phyloP scores from a whole-genome alignment of 1,284 basidiomycete genomes.

The Rhodotorula glutinis region DNA sequence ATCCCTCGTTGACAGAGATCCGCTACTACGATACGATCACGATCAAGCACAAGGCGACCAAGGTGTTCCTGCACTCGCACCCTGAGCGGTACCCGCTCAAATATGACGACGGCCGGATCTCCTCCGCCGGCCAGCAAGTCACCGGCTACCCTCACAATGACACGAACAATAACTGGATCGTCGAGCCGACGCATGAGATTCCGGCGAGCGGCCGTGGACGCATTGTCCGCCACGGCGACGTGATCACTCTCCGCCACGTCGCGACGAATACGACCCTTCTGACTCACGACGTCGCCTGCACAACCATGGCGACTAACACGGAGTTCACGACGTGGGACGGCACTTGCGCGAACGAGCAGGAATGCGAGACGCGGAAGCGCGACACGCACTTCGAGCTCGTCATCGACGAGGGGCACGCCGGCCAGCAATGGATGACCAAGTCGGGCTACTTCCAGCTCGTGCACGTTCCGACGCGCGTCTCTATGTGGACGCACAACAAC shows the following conservation, averaged over 20 bases:
- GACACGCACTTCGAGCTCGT: slow-evolving; percentile 81
- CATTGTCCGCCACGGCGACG: slow-evolving; percentile 80
- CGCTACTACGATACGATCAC: slow-evolving; percentile 87
- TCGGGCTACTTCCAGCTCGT: slow-evolving; percentile 83
- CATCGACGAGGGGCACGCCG: slow-evolving; percentile 68
- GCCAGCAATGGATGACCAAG: slow-evolving; percentile 84
- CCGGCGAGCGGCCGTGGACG: slow-evolving; percentile 84
- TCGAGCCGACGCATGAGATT: slow-evolving; percentile 87
- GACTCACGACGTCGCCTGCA: slow-evolving; percentile 96
- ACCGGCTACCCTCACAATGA: slow-evolving; percentile 95
- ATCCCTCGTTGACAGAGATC: slow-evolving; percentile 62
- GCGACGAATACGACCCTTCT: slow-evolving; percentile 78
- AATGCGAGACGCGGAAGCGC: slow-evolving; percentile 54
- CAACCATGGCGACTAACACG: slow-evolving; percentile 95
- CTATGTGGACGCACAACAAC: slow-evolving; percentile 85
- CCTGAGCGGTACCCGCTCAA: slow-evolving; percentile 82
- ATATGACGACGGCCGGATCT: slow-evolving; percentile 95
- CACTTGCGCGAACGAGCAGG: slow-evolving; percentile 60
- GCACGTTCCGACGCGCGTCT: slow-evolving; percentile 84
- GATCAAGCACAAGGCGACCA: slow-evolving; percentile 86
- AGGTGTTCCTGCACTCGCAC: slow-evolving; percentile 91
- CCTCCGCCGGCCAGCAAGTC: slow-evolving; percentile 82
- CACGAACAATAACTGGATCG: slow-evolving; percentile 92
- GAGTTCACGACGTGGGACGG: slow-evolving; percentile 90
- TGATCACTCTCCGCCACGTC: slow-evolving; percentile 84